Conservation (phyloP, 2,329 filamentous ascomycete genomes). For the Neophaeococcomyces mojaviensis region DNA sequence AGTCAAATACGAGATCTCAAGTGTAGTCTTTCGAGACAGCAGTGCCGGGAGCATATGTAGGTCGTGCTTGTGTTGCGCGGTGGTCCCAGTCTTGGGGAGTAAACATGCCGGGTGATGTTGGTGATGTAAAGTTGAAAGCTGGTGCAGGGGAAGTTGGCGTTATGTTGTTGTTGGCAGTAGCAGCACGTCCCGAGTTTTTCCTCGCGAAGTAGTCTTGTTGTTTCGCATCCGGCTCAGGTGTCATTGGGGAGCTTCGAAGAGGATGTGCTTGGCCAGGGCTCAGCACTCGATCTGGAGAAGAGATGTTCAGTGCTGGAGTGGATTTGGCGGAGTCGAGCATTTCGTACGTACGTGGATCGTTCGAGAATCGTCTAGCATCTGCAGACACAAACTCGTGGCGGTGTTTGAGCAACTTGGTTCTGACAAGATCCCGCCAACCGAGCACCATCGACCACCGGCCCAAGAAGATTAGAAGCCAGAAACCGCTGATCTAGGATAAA, state of each 20-base stretch:
- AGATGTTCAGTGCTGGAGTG: slow-evolving; percentile 20
- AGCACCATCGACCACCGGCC: slow-evolving; percentile 76
- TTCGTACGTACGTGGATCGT: slow-evolving; percentile 65
- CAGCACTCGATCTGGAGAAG: slow-evolving; percentile 16
- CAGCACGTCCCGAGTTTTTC: slow-evolving; percentile 12
- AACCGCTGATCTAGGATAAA: slow-evolving; percentile 59
- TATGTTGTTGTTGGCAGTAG: slow-evolving; percentile 20
- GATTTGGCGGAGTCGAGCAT: slow-evolving; percentile 50
- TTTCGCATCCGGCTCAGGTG: slow-evolving; percentile 28
- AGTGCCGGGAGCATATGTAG: slow-evolving; percentile 4
- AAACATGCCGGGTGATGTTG: slow-evolving; percentile 2
- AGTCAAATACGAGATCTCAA: neutral
- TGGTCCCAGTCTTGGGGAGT: slow-evolving; percentile 26
- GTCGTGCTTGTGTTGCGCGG: slow-evolving; percentile 13
- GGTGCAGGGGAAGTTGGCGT: slow-evolving; percentile 32
- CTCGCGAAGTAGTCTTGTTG: slow-evolving; percentile 24
- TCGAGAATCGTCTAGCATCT: slow-evolving; percentile 61
- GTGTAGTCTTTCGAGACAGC: slow-evolving; percentile 9
- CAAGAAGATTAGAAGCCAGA: slow-evolving; percentile 77
- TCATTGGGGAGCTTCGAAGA: slow-evolving; percentile 24
- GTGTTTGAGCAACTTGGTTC: slow-evolving; percentile 39
- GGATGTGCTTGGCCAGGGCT: slow-evolving; percentile 24
- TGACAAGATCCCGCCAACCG: slow-evolving; percentile 68
- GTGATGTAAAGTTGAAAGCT: slow-evolving; percentile 33
- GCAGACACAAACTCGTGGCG: slow-evolving; percentile 79